Conservation (phyloP, 345 rosid genomes). For the Geranium brycei region DNA sequence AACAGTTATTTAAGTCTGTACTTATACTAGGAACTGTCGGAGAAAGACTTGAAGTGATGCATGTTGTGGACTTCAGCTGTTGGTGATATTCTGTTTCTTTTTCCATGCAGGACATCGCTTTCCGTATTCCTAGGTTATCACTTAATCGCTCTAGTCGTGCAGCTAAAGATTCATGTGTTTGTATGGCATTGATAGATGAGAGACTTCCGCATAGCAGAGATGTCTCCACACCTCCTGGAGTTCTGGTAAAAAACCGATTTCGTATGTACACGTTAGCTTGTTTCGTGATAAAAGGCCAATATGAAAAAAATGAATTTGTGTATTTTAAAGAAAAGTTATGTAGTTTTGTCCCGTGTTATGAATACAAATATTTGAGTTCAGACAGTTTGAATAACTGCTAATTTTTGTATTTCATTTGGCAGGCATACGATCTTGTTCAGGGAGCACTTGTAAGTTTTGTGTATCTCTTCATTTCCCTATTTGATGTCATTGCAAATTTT, state of each 20-base stretch:
- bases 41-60: too few relatives aligned
- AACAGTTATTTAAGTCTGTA: too few relatives aligned
- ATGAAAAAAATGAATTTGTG: too few relatives aligned
- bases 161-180: conserved; percentile 12
- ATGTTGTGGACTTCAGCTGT: too few relatives aligned
- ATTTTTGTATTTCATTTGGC: conserved; percentile 19
- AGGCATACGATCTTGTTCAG: conserved; percentile 91
- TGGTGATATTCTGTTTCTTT: too few relatives aligned
- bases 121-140: conserved; percentile 18
- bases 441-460: conserved; percentile 62
- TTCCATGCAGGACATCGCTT: conserved; percentile 27
- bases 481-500: neutral
- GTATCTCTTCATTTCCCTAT: neutral
- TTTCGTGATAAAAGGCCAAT: neutral
- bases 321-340: neutral
- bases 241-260: conserved; percentile 32
- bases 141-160: conserved; percentile 13
- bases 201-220: conserved; percentile 30
- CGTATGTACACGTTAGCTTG: neutral
- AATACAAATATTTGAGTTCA: neutral
- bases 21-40: too few relatives aligned
- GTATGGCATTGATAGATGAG: conserved; percentile 68
- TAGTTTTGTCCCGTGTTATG: neutral
- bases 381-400: neutral
- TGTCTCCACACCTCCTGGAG: conserved; percentile 34